Conservation (phyloP, 2,329 filamentous ascomycete species). For the Clonostachys solani region DNA sequence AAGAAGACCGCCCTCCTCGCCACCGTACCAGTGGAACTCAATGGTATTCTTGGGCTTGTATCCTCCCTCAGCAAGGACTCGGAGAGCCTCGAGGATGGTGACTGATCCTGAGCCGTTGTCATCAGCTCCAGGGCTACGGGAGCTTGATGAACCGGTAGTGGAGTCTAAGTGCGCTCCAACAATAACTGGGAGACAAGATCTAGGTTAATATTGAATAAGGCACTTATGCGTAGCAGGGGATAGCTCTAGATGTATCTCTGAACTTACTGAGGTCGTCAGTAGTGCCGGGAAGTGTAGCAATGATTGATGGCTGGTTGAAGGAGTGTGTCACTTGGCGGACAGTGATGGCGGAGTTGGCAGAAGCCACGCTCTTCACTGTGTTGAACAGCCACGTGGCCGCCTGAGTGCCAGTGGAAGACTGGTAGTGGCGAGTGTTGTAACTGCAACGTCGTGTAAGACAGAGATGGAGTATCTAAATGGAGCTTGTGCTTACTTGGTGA, state of each 20-base stretch:
- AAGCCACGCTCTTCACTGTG: slow-evolving; percentile 26
- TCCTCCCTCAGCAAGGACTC: slow-evolving; percentile 34
- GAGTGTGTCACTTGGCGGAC: slow-evolving; percentile 37
- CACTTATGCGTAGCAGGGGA: background rate
- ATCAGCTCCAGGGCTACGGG: slow-evolving; percentile 40
- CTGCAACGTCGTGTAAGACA: slow-evolving; percentile 6
- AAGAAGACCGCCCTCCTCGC: slow-evolving; percentile 42
- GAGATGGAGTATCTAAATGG: background rate
- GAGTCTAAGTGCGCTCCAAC: slow-evolving; percentile 43
- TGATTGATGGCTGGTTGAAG: slow-evolving; percentile 39
- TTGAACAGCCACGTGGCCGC: slow-evolving; percentile 35
- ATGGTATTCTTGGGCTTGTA: slow-evolving; percentile 39
- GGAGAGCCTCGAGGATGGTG: slow-evolving; percentile 40
- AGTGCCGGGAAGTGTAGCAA: slow-evolving; percentile 38
- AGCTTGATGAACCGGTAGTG: slow-evolving; percentile 28
- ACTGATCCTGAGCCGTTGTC: slow-evolving; percentile 46
- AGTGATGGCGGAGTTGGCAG: slow-evolving; percentile 31
- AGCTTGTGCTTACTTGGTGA: slow-evolving; percentile 12
- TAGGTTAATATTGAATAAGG: background rate
- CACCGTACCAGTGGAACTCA: slow-evolving; percentile 48
- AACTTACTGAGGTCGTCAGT: slow-evolving; percentile 24
- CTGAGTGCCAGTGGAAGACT: slow-evolving; percentile 29
- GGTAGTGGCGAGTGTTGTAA: slow-evolving; percentile 36
- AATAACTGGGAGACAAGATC: slow-evolving; percentile 12
- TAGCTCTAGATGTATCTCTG: background rate